Conservation (phyloP, 2,329 filamentous ascomycete genomes). For the Aspergillus luchuensis region DNA sequence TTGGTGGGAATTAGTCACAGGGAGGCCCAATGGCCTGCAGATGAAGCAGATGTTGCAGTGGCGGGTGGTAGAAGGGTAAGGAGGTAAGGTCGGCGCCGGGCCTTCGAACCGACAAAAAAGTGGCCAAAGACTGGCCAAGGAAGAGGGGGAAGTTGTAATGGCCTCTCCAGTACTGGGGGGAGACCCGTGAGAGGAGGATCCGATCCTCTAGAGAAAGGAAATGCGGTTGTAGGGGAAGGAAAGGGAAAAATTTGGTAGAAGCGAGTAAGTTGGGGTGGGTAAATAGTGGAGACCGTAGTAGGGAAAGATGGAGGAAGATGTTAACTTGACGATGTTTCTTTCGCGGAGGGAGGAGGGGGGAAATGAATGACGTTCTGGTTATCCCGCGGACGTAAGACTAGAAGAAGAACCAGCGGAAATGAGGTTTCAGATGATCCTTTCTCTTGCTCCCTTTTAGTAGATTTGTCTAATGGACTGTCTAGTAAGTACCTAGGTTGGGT, state of each 20-base stretch:
- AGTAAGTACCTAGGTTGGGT: too few species aligned
- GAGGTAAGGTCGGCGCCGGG: background rate
- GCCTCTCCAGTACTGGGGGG: background rate
- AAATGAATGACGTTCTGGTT: background rate
- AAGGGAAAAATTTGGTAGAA: background rate
- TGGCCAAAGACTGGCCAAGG: background rate
- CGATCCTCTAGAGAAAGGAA: background rate
- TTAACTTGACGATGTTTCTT: background rate
- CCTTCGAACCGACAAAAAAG: background rate
- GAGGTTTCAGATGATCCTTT: background rate
- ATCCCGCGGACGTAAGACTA: background rate
- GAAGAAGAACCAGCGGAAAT: background rate
- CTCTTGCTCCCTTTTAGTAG: background rate
- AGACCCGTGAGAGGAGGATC: background rate
- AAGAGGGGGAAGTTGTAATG: background rate
- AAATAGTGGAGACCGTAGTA: conserved; percentile 1
- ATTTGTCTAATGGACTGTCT: background rate
- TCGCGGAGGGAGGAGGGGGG: background rate
- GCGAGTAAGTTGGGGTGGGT: background rate
- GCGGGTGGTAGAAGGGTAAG: conserved; percentile 1
- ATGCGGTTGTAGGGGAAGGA: background rate
- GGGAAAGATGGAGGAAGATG: background rate
- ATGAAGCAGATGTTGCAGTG: background rate
- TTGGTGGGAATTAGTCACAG: conserved; percentile 5
- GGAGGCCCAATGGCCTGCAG: conserved; percentile 14